A percentile compares a stretch with the other conserved stretches of the same genome.
Evolutionary conservation across 257 asterid species (phyloP).

Genomic region (Osmanthus fragrans): DNA sequence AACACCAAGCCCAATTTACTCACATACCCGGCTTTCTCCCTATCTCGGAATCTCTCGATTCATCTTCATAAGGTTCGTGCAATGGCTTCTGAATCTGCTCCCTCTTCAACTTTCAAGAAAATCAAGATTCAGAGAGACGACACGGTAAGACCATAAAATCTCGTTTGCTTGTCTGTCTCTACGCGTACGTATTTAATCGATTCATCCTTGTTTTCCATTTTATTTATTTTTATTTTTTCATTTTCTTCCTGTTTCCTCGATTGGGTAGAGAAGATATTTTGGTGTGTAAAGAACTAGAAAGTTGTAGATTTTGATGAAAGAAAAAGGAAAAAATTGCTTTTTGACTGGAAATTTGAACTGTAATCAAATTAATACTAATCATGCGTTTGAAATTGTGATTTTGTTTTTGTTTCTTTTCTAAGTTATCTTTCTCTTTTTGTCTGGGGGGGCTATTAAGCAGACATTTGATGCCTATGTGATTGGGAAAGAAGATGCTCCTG

Average conservation of each 20-base stretch:
- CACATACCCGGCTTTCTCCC: constrained; percentile 22
- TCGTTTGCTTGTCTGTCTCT: neutral
- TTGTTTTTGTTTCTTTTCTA: neutral
- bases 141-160: constrained; percentile 40
- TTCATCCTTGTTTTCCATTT: neutral
- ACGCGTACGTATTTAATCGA: neutral
- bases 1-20: neutral
- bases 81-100: constrained; percentile 68
- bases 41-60: constrained; percentile 19
- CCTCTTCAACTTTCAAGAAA: constrained; percentile 69
- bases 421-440: neutral
- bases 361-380: constrained; percentile 2
- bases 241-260: neutral
- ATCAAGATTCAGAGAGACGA: constrained; percentile 80
- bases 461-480: constrained; percentile 89
- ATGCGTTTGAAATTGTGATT: neutral
- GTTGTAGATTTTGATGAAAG: constrained; percentile 1
- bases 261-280: constrained; percentile 2
- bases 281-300: neutral
- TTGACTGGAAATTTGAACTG: neutral
- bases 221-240: neutral
- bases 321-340: neutral
- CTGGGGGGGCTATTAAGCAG: constrained; percentile 33
- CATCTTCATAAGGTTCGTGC: constrained; percentile 49
- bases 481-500: constrained; percentile 96